phyloP scores from a whole-genome alignment of 1,139 yeast species.

The Hansenula lynferdii region DNA sequence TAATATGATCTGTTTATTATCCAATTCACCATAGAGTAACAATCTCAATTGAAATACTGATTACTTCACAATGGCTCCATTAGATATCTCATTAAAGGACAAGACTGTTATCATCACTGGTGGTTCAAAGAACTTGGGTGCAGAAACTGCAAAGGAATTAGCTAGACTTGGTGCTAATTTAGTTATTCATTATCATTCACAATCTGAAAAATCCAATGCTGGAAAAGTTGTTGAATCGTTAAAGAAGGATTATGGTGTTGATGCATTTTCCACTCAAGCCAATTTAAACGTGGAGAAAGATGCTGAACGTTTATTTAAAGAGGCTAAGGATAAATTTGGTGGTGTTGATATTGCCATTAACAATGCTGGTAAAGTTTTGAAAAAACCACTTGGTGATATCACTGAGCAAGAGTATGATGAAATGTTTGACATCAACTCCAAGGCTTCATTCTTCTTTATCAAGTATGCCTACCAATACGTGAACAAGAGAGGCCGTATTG shows the following conservation, averaged over 20 bases:
- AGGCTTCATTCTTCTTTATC: constrained; percentile 56
- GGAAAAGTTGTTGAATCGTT: constrained; percentile 38
- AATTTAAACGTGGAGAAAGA: constrained; percentile 40
- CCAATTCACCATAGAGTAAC: no score
- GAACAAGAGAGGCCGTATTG: constrained; percentile 48
- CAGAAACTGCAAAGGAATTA: constrained; percentile 47
- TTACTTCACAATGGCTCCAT: constrained; percentile 16
- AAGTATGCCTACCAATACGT: constrained; percentile 50
- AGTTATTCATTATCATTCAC: constrained; percentile 52
- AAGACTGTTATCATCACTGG: constrained; percentile 58
- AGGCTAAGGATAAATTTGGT: constrained; percentile 39
- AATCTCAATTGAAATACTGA: no score
- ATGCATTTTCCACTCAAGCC: constrained; percentile 42
- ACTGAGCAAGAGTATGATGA: constrained; percentile 48
- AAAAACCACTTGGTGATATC: constrained; percentile 49
- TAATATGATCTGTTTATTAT: no score
- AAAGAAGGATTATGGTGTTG: constrained; percentile 30
- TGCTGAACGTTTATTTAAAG: constrained; percentile 38
- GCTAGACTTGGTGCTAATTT: constrained; percentile 53
- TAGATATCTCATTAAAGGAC: constrained; percentile 32
- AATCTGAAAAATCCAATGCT: constrained; percentile 33
- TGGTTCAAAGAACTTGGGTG: constrained; percentile 64
- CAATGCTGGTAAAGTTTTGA: constrained; percentile 62
- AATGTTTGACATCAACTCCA: constrained; percentile 51
- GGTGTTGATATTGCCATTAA: constrained; percentile 59